These are phyloP conservation scores for Cucumis melo DNA, from an alignment of 306 rosid genomes.

Conservation along the genomic window DNA sequence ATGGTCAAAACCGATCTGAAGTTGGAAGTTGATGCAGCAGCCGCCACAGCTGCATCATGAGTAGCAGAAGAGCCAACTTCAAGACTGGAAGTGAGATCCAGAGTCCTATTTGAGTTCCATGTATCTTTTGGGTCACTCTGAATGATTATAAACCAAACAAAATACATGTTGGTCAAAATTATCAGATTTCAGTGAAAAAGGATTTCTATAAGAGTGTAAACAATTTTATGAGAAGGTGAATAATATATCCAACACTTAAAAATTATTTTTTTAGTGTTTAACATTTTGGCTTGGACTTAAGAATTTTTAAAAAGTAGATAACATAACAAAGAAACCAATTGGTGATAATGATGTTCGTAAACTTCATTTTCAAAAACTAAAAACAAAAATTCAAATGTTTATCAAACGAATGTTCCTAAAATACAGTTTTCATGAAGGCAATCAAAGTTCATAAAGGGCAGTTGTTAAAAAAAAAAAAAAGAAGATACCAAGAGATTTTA, in stretches of 20 bases:
- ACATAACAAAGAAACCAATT: too few species aligned
- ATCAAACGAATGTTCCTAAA: too few species aligned
- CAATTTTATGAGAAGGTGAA: background rate
- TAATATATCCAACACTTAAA: background rate
- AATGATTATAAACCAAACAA: background rate
- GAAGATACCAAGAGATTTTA: too few species aligned
- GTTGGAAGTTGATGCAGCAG: slow-evolving; percentile 23
- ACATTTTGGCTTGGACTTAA: too few species aligned
- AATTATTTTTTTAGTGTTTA: too few species aligned
- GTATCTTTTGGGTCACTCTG: slow-evolving; percentile 66
- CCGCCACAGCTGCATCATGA: slow-evolving; percentile 14
- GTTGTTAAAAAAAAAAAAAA: too few species aligned
- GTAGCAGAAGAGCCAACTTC: slow-evolving; percentile 60
- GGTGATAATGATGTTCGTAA: too few species aligned
- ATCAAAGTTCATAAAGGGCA: too few species aligned
- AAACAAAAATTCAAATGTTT: too few species aligned
- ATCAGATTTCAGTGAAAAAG: background rate
- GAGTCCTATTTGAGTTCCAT: slow-evolving; percentile 39
- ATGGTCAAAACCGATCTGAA: slow-evolving; percentile 78
- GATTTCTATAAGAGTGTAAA: background rate
- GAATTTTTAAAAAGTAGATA: too few species aligned
- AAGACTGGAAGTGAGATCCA: slow-evolving; percentile 81
- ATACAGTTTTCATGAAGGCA: too few species aligned
- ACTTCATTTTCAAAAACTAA: too few species aligned
- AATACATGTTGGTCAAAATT: background rate